Base-by-base conservation (phyloP, 495 filamentous ascomycete species). In the Niebla homalea region DNA sequence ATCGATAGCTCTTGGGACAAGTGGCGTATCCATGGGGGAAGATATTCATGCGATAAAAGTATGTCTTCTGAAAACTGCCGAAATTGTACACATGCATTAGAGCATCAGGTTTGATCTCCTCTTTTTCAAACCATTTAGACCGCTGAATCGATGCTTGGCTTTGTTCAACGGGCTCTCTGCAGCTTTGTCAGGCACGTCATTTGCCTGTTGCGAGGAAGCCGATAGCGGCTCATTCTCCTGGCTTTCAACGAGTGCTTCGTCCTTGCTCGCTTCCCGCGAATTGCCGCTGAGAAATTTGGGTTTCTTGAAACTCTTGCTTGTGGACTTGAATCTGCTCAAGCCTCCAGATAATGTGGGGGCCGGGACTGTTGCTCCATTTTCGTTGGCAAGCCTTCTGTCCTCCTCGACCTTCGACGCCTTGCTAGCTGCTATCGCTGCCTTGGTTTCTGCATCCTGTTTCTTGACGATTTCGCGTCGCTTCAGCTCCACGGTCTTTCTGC, bases 401-500 rank as follows among this genome's bases (percentile, higher is more conserved):
- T 79, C 76, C 43, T 78, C 75, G 1, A 58, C 67, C 43, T 70
- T 72, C 8, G 67, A 64, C 15, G 54, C 48, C 51, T 72, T 80
- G 63, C 76, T 81, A 10, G 71, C 69, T 51, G 78, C 75, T 14
- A 82, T 64, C 0, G 76, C 79, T 37, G 67, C 70, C 61, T 74
- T 75, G 4, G 77, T 48, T 6, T 84, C 77, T 19, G 76, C 76
- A 19, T 76, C 74, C 57, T 81, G 75, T 41, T 71, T 73, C 51
- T 69, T 70, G 45, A 71, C 64, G 25, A 66, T 64, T 39, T 79
- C 74, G 54, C 65, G 68, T 19, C 71, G 52, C 48, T 65, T 62
- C 50, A 54, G 65, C 21, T 85, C 79, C 11, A 74, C 58, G 26
- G 85, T 84, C 54, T 80, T 83, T 49, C 78, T 71, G 36, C 77